phyloP scores from a whole-genome alignment of 208 protist genomes.

The Trypanosomatidae sp. region DNA sequence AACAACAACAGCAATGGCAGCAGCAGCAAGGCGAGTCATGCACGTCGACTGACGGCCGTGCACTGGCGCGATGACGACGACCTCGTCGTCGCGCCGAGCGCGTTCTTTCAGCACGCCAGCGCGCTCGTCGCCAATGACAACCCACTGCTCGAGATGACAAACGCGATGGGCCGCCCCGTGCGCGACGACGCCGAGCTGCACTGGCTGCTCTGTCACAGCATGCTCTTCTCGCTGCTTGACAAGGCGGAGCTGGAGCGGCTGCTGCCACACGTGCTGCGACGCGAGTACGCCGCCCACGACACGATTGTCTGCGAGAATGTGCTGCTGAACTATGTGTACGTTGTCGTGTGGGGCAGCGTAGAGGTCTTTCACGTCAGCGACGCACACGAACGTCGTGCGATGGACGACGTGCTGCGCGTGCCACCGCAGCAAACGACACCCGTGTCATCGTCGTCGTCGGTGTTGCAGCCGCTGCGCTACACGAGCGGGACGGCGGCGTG shows the following conservation, averaged over 20 bases:
- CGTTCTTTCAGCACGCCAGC: slow-evolving; percentile 18
- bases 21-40: slow-evolving; percentile 5
- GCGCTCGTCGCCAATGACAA: slow-evolving; percentile 20
- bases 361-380: slow-evolving; percentile 43
- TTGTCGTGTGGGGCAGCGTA: slow-evolving; percentile 59
- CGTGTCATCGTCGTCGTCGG: too few relatives aligned
- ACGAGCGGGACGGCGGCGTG: too few relatives aligned
- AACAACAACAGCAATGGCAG: slow-evolving; percentile 2
- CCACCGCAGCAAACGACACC: too few relatives aligned
- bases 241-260: slow-evolving; percentile 21
- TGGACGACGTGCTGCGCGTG: slow-evolving; percentile 15
- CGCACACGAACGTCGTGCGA: too few relatives aligned
- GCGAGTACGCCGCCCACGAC: slow-evolving; percentile 54
- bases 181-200: slow-evolving; percentile 27
- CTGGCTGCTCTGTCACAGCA: slow-evolving; percentile 39
- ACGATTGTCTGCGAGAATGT: slow-evolving; percentile 20
- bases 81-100: slow-evolving; percentile 15
- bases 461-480: too few relatives aligned
- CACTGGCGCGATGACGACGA: slow-evolving; percentile 42
- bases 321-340: slow-evolving; percentile 27
- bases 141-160: slow-evolving; percentile 35
- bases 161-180: slow-evolving; percentile 15
- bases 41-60: slow-evolving; percentile 3
- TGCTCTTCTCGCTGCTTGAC: slow-evolving; percentile 34
- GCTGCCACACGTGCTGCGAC: slow-evolving; percentile 25